Evolutionary conservation across 2,329 filamentous ascomycete genomes (phyloP), one percentile per base, ranked within the genome.

Genomic region (Chalaropsis ovoidea): DNA sequence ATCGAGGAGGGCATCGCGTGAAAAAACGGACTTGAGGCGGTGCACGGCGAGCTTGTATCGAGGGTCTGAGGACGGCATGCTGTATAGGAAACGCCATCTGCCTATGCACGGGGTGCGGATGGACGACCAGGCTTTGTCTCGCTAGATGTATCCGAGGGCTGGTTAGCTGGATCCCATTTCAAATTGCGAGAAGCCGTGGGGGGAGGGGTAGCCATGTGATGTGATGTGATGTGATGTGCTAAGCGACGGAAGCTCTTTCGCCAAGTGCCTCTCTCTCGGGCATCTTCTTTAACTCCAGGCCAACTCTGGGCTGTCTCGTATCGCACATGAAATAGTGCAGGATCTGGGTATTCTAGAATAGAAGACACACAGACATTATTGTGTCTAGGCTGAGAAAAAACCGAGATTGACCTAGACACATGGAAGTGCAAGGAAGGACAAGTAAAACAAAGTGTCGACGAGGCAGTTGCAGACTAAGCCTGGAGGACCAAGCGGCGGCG

Each of bases 61-160:
- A 5, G 76, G 72, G 67, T 80, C 77, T 45, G 73, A 69, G 22
- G 72, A 70, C 60, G 78, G 75, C 11, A 73, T 72, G n/a, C 80
- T 72, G 52, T 75, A 76, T 17, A 80, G 73, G 66, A 81, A 81
- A 60, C 77, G 79, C 76, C 79, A 80, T 58, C 77, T 75, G n/a
- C 79, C 79, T 64, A 81, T 75, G 69, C 74, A 79, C 31, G 78
- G 76, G 67, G 76, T 76, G 7, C 75, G 75, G 52, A 76, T 76
- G 60, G 77, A 70, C 35, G 73, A 74, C 79, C 79, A 81, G 6
- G 79, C 75, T 52, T 75, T 72, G 66, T 79, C 76, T 68, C 79
- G 75, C 79, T 81, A 63, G 13, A 45, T 54, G 41, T 5, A 63
- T 60, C 24, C n/a, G 13, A 27, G 35, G 19, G n/a, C 27, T 49